A percentile compares a stretch with the other conserved stretches of the same genome.
phyloP scores from a whole-genome alignment of 2,329 filamentous ascomycete species.

The Exophiala viscosa region DNA sequence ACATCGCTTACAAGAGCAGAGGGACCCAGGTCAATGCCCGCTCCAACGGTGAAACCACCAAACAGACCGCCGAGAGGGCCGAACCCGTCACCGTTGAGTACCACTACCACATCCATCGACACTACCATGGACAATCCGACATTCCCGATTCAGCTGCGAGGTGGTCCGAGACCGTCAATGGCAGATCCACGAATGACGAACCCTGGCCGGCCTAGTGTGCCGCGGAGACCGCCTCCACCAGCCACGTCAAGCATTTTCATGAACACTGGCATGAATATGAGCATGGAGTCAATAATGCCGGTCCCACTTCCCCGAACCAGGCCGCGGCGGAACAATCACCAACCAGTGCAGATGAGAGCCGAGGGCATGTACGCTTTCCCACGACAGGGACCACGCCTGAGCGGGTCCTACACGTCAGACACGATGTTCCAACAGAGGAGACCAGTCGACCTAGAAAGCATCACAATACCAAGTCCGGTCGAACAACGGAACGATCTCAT shows the following conservation, averaged over 20 bases:
- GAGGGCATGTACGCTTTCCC: constrained; percentile 19
- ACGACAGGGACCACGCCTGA: constrained; percentile 7
- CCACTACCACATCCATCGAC: constrained; percentile 42
- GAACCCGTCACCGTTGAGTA: constrained; percentile 27
- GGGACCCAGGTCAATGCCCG: constrained; percentile 20
- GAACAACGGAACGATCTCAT: constrained; percentile 2
- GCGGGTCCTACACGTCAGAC: not conserved
- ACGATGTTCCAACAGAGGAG: not conserved
- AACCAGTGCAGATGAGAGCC: constrained; percentile 11
- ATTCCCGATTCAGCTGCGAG: constrained; percentile 2
- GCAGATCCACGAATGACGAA: constrained; percentile 9
- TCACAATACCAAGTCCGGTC: not conserved
- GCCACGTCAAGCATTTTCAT: constrained; percentile 17
- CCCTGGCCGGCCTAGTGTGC: constrained; percentile 13
- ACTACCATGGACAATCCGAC: constrained; percentile 30
- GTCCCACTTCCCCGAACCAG: constrained; percentile 15
- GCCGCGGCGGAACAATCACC: constrained; percentile 17
- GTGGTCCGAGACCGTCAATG: constrained; percentile 4
- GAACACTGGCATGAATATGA: constrained; percentile 19
- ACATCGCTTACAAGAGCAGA: constrained; percentile 24
- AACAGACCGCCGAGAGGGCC: constrained; percentile 9
- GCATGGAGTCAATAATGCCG: constrained; percentile 11
- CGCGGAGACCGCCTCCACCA: constrained; percentile 3
- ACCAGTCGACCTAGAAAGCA: not conserved
- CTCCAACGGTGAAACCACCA: not conserved